Evolutionary conservation across 169 alveolate genomes (phyloP).

Genomic region (Eimeria necatrix): DNA sequence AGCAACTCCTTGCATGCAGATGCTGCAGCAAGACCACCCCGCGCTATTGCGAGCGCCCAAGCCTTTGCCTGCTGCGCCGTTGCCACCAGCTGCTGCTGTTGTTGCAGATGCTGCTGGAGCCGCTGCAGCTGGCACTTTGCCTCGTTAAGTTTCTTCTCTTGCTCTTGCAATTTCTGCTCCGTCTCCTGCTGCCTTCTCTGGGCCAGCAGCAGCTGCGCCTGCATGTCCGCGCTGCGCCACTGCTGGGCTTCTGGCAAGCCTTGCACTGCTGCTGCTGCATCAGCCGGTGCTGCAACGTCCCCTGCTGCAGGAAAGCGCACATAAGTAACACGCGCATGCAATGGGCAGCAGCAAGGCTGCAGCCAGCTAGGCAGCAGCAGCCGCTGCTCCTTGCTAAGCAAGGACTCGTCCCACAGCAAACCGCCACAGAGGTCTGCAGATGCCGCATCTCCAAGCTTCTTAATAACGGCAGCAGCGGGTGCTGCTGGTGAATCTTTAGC

Average conservation of each 20-base stretch:
- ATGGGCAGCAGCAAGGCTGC: conserved; percentile 69
- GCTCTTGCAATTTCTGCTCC: conserved; percentile 19
- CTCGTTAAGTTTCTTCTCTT: background rate
- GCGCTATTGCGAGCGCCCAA: conserved; percentile 1
- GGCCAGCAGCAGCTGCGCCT: conserved; percentile 4
- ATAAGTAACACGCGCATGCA: conserved; percentile 31
- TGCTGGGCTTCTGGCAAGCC: background rate
- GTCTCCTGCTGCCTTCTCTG: background rate
- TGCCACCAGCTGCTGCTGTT: conserved; percentile 11
- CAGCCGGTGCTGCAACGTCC: conserved; percentile 21
- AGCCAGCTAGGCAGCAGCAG: conserved; percentile 72
- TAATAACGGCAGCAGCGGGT: conserved; percentile 6
- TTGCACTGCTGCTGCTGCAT: background rate
- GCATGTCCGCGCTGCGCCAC: conserved; percentile 13
- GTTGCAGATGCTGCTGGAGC: conserved; percentile 44
- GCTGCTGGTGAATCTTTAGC: background rate
- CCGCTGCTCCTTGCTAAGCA: conserved; percentile 57
- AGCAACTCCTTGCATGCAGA: conserved; percentile 59
- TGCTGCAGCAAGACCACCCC: conserved; percentile 27
- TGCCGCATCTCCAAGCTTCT: background rate
- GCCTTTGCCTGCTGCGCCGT: background rate
- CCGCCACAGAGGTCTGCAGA: conserved; percentile 10
- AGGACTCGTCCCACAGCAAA: conserved; percentile 5
- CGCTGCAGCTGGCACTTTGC: conserved; percentile 42
- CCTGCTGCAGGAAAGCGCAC: conserved; percentile 24